phyloP scores from a whole-genome alignment of 1,284 basidiomycete species.

The Leccinum subspadiceum region DNA sequence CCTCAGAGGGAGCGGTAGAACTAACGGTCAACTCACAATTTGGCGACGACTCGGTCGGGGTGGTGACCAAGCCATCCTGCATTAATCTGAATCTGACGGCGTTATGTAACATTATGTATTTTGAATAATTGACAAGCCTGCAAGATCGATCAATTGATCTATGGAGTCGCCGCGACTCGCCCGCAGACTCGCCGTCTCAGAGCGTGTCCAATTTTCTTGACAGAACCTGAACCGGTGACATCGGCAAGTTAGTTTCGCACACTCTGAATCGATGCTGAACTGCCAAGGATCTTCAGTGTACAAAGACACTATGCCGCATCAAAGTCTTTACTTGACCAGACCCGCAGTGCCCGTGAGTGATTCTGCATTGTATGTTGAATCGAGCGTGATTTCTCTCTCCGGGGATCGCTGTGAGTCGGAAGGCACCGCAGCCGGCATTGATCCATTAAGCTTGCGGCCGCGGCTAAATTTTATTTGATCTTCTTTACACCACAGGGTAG shows the following conservation, averaged over 20 bases:
- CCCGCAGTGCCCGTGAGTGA: background rate
- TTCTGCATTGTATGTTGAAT: background rate
- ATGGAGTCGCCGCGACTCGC: background rate
- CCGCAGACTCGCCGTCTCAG: background rate
- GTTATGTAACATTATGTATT: background rate
- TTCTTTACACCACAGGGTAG: background rate
- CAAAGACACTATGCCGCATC: background rate
- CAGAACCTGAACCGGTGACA: background rate
- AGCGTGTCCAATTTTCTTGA: background rate
- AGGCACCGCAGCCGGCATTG: background rate
- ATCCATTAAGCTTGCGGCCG: background rate
- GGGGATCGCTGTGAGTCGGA: background rate
- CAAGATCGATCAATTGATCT: background rate
- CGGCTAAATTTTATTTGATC: background rate
- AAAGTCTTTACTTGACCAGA: too few relatives aligned
- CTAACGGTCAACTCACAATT: background rate
- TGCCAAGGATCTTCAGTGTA: background rate
- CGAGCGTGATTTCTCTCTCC: background rate
- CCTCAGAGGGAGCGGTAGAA: background rate
- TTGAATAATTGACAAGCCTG: background rate
- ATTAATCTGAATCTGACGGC: background rate
- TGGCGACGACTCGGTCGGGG: background rate
- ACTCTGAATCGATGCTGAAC: background rate
- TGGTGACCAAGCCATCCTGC: background rate
- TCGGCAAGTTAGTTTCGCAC: background rate